Base-by-base conservation (phyloP, 2,329 filamentous ascomycete species). In the Didymella sp. region DNA sequence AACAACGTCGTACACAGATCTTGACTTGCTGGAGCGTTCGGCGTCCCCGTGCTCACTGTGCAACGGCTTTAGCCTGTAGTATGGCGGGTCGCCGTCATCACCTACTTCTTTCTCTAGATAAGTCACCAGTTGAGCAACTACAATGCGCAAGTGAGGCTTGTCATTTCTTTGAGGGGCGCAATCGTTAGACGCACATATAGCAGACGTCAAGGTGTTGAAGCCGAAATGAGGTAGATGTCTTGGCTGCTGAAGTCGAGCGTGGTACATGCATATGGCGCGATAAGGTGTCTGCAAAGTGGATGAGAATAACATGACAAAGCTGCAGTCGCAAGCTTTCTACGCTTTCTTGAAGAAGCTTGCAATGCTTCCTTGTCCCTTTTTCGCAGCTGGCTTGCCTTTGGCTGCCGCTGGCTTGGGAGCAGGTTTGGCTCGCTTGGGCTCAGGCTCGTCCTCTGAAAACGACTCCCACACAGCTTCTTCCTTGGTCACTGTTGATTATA, bases 271-370 rank as follows among this genome's bases (percentile, higher is more conserved):
- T 33, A 19, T 30, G 33, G 38, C 31, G 22, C 31, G 12, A 41
- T 11, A 22, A 41, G 25, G 33, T 46, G 50, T 50, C 27, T 40
- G 46, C 21, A 45, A 25, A 22, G 17, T 40, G 19, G 27, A n/a
- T 40, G 12, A 12, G 13, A 13, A 25, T 6, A 22, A 25, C n/a
- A 27, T 4, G n/a, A 19, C 2, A 19, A 15, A n/a, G 30, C 13
- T 24, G 35, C 7, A 17, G 4, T 6, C 7, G 15, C 46, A 31
- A 11, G 30, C 42, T 28, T 38, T 9, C 44, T 62, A 76, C 70
- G 92, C 95, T 80, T 96, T 96, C 38, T 84, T 84, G 76, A 96
- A 96, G 78, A 96, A 96, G 1, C 89, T 92, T 89, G 93, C 96
- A 71, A 96, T 96, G 73, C 83, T 96, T 3, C 92, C 92, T 70